A percentile compares a stretch with the other conserved stretches of the same genome.
Evolutionary conservation across 768 basidiomycete genomes (phyloP).

Genomic region (Trichaptum fuscoviolaceum): DNA sequence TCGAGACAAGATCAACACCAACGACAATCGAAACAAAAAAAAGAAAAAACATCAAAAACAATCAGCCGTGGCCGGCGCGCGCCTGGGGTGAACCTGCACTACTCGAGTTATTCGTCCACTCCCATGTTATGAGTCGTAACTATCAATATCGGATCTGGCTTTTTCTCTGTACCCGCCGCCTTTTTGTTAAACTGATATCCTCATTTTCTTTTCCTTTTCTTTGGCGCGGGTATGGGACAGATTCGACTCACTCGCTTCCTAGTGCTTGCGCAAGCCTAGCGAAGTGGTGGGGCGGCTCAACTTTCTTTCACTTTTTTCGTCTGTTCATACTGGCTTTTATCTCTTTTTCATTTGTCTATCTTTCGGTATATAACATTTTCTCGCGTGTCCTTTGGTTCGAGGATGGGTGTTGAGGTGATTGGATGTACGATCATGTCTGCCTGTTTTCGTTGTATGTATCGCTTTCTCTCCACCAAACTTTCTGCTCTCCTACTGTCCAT

Average conservation of each 20-base stretch:
- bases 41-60: background rate
- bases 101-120: conserved; percentile 1
- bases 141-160: background rate
- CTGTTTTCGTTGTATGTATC: too few relatives aligned
- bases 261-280: background rate
- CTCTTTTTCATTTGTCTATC: too few relatives aligned
- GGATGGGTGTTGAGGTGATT: too few relatives aligned
- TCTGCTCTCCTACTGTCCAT: too few relatives aligned
- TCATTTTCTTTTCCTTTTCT: background rate
- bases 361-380: background rate
- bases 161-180: background rate
- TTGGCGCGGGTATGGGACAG: background rate
- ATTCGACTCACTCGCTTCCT: background rate
- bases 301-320: background rate
- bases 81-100: conserved; percentile 1
- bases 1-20: background rate
- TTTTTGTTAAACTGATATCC: background rate
- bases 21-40: background rate
- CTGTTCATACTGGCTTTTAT: background rate
- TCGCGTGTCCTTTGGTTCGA: too few relatives aligned
- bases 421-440: too few relatives aligned
- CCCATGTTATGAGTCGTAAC: background rate
- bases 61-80: background rate
- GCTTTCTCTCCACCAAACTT: too few relatives aligned
- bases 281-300: background rate